Percentiles rank a stretch among this genome's conserved stretches.
Conservation (phyloP, 2,329 filamentous ascomycete genomes). For the Cytospora chrysosperma region DNA sequence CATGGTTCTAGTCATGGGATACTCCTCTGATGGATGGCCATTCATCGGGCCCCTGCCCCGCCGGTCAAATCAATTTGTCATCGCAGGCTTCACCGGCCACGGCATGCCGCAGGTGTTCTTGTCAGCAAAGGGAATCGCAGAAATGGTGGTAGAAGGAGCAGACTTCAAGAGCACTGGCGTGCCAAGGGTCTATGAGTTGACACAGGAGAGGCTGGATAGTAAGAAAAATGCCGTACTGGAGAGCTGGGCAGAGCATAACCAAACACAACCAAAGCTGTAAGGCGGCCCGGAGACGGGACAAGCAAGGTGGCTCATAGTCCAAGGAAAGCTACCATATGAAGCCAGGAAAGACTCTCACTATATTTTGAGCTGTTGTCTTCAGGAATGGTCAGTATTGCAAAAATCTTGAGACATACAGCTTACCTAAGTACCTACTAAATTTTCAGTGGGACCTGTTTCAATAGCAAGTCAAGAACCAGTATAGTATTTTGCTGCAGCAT, state of each 20-base stretch:
- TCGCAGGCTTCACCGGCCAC: constrained; percentile 51
- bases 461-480: too few species aligned
- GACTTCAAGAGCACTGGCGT: constrained; percentile 38
- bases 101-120: constrained; percentile 50
- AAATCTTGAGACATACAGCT: too few species aligned
- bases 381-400: too few species aligned
- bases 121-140: constrained; percentile 39
- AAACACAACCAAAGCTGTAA: constrained; percentile 9
- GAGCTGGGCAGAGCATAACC: constrained; percentile 16
- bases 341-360: too few species aligned
- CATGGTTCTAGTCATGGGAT: constrained; percentile 39
- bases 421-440: too few species aligned
- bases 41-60: constrained; percentile 45
- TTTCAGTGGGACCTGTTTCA: too few species aligned
- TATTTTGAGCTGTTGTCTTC: too few species aligned
- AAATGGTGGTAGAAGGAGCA: constrained; percentile 37
- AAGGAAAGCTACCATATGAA: too few species aligned
- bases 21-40: constrained; percentile 42
- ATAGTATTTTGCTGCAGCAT: too few species aligned
- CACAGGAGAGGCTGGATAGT: constrained; percentile 30
- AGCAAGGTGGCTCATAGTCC: too few species aligned
- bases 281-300: background rate
- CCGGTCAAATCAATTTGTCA: constrained; percentile 40
- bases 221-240: constrained; percentile 23
- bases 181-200: constrained; percentile 38